phyloP scores from a whole-genome alignment of 768 basidiomycete genomes.

The Nevesoporus exiguus region DNA sequence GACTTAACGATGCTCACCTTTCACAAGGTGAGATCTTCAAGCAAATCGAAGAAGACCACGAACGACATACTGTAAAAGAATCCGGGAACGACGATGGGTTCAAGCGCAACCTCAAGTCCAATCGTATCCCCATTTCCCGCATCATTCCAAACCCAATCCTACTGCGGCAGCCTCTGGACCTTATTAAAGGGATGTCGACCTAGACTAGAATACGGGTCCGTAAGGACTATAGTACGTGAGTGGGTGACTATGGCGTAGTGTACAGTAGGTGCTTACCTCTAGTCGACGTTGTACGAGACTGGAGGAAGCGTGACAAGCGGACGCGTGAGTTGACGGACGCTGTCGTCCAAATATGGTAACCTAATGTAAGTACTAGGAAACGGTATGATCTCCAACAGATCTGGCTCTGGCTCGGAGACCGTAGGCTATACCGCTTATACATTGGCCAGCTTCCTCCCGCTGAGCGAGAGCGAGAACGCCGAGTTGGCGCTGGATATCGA shows the following conservation, averaged over 20 bases:
- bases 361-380: too few relatives aligned
- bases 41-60: conserved; percentile 89
- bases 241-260: too few relatives aligned
- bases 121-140: background rate
- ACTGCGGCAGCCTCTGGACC: background rate
- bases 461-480: conserved; percentile 41
- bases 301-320: too few relatives aligned
- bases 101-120: conserved; percentile 2
- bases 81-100: conserved; percentile 2
- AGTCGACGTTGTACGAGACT: too few relatives aligned
- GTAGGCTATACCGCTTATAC: conserved; percentile 7
- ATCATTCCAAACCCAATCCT: background rate
- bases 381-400: too few relatives aligned
- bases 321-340: too few relatives aligned
- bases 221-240: too few relatives aligned
- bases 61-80: conserved; percentile 76
- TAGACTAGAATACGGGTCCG: too few relatives aligned
- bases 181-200: too few relatives aligned
- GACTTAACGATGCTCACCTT: conserved; percentile 35
- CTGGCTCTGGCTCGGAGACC: background rate
- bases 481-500: conserved; percentile 75
- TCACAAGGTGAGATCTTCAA: conserved; percentile 69
- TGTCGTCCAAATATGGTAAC: too few relatives aligned
- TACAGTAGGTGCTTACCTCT: too few relatives aligned
- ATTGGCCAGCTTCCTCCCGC: conserved; percentile 23